phyloP scores from a whole-genome alignment of 345 rosid genomes.

The Pugionium cornutum region DNA sequence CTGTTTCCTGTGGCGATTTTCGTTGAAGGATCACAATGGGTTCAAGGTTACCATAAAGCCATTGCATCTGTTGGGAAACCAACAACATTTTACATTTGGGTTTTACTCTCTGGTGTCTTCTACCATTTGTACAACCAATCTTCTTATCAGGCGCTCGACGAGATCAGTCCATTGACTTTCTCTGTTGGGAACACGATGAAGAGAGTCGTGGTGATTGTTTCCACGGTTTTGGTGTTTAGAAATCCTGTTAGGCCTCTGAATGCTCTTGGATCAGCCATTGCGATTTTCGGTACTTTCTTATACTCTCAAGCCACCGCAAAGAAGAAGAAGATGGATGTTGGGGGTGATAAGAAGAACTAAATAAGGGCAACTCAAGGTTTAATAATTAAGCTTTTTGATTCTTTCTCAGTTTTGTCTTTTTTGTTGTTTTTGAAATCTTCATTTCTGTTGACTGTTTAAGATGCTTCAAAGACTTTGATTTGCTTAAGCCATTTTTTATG shows the following conservation, averaged over 20 bases:
- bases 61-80: conserved; percentile 65
- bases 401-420: not conserved
- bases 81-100: conserved; percentile 82
- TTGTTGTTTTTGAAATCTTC: conserved; percentile 21
- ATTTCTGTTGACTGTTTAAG: conserved; percentile 11
- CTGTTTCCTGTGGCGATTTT: conserved; percentile 81
- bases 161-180: conserved; percentile 88
- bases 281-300: conserved; percentile 83
- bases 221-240: conserved; percentile 87
- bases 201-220: conserved; percentile 89
- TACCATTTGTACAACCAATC: conserved; percentile 92
- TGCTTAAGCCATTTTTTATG: conserved; percentile 19
- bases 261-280: conserved; percentile 91
- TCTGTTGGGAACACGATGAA: conserved; percentile 95
- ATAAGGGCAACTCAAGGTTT: not conserved
- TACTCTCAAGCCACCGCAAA: conserved; percentile 78
- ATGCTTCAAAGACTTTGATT: conserved; percentile 22
- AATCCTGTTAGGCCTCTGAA: conserved; percentile 91
- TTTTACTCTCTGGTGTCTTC: conserved; percentile 79
- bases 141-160: conserved; percentile 93
- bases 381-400: conserved; percentile 3
- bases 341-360: conserved; percentile 51
- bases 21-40: conserved; percentile 92
- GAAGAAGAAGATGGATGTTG: conserved; percentile 50
- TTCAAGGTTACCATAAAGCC: conserved; percentile 78